Evolutionary conservation across 176 grass and related monocot genomes (phyloP), one percentile per base, ranked within the genome.

Genomic region (Metroxylon sagu): DNA sequence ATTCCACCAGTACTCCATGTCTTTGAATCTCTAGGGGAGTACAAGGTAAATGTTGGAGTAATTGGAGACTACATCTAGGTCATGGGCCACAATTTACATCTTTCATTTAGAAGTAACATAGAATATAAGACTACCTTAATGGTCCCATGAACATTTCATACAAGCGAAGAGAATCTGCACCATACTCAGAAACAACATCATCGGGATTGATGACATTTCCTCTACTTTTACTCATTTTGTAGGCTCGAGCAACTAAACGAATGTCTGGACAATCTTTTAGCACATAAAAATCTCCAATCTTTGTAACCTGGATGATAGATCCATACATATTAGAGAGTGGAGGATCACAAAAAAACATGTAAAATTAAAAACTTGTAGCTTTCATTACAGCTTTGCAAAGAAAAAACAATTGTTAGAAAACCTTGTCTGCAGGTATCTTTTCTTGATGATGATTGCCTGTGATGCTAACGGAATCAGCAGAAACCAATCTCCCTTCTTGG

Each of bases 61-160:
- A 43, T 43, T 43, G 35, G 10, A 43, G 35, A 12, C 1, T 10
- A 43, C 35, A 43, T 43, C 35, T 43, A 43, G 2, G 35, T 43
- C 35, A 43, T 43, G 8, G 60, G 2, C 14, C 57, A 6, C 35
- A 5, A 3, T 35, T 17, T 17, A 31, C 18, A 29, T 29, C 7
- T 31, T 31, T 30, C 29, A 53, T 25, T 53, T n/a, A 6, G 18
- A 51, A 28, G 1, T 29, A 66, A 18, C 18, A 29, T 12, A 50
- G 14, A 5, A 29, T 3, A 17, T 50, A 62, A 60, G 53, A 35
- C 18, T 35, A 60, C 58, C 91, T 96, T 70, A 96, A 81, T 66
- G 91, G 91, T 49, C 91, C 91, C 91, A 96, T 96, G 75, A 96
- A 96, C 91, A 96, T 96, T 86, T 96, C 91, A 49, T 96, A 96